A percentile compares a stretch with the other conserved stretches of the same genome.
Evolutionary conservation across 2,329 filamentous ascomycete species (phyloP).

Genomic region (Xylariales sp.): DNA sequence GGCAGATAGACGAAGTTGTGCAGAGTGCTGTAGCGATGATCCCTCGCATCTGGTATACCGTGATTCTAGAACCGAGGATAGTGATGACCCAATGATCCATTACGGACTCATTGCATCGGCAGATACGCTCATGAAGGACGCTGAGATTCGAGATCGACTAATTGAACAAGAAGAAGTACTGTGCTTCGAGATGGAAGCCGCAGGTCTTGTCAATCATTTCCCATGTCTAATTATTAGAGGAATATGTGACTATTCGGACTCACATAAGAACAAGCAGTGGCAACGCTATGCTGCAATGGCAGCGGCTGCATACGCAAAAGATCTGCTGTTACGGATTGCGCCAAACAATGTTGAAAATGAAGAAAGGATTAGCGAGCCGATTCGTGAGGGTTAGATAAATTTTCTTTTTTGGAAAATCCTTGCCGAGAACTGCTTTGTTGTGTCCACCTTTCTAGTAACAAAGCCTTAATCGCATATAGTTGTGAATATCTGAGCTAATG

Average conservation of each 20-base stretch:
- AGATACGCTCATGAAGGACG: conserved; percentile 24
- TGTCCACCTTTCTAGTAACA: too few species aligned
- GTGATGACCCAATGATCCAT: conserved; percentile 21
- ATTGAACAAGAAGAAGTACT: conserved; percentile 1
- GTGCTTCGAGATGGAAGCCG: conserved; percentile 9
- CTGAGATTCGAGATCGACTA: conserved; percentile 17
- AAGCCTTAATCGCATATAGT: too few species aligned
- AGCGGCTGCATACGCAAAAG: conserved; percentile 22
- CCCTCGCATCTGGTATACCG: too few species aligned
- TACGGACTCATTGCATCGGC: conserved; percentile 29
- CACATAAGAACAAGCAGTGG: conserved; percentile 18
- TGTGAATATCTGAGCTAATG: too few species aligned
- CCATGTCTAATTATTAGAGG: conserved; percentile 7
- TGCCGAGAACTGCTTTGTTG: background rate
- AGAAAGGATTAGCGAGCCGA: background rate
- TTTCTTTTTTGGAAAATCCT: too few species aligned
- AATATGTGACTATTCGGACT: conserved; percentile 25
- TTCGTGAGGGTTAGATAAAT: too few species aligned
- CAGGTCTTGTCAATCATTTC: conserved; percentile 1
- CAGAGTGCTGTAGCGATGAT: too few species aligned
- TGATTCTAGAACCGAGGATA: background rate
- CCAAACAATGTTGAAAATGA: conserved; percentile 6
- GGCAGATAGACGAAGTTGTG: too few species aligned
- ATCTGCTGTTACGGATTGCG: conserved; percentile 9
- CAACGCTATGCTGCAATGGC: conserved; percentile 18